These are phyloP conservation scores for Solanum stenotomum DNA, from an alignment of 257 asterid genomes.

Conservation along the genomic window DNA sequence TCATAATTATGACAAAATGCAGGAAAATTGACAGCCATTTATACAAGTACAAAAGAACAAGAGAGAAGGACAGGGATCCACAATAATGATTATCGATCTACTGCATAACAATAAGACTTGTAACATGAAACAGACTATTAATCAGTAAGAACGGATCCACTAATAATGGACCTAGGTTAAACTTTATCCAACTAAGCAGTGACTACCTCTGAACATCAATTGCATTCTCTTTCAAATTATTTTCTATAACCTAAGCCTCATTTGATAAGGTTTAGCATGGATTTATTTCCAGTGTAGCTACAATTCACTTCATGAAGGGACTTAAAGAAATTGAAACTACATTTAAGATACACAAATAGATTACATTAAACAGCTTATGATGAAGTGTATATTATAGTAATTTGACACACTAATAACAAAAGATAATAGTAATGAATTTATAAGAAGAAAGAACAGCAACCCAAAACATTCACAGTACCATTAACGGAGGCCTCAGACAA, in stretches of 20 bases:
- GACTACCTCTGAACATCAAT: not conserved
- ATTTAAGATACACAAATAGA: not conserved
- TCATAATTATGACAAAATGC: not conserved
- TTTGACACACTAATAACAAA: not conserved
- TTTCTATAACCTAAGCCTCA: not conserved
- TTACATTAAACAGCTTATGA: not conserved
- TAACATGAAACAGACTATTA: not conserved
- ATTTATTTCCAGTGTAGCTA: not conserved
- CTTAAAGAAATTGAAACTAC: not conserved
- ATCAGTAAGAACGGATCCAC: not conserved
- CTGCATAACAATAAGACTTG: not conserved
- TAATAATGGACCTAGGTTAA: not conserved
- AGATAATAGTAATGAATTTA: not conserved
- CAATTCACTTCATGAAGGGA: not conserved
- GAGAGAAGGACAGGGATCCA: not conserved
- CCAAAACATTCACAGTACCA: slow-evolving; percentile 42
- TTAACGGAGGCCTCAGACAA: slow-evolving; percentile 88
- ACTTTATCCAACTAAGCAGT: not conserved
- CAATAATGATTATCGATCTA: not conserved
- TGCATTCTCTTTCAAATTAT: not conserved
- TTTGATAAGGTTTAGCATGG: not conserved
- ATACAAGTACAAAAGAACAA: not conserved
- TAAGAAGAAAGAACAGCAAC: slow-evolving; percentile 9
- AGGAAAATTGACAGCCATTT: not conserved
- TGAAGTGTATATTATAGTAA: not conserved